Evolutionary conservation across 163 green algal species (phyloP).

Genomic region (Scenedesmus sp.): DNA sequence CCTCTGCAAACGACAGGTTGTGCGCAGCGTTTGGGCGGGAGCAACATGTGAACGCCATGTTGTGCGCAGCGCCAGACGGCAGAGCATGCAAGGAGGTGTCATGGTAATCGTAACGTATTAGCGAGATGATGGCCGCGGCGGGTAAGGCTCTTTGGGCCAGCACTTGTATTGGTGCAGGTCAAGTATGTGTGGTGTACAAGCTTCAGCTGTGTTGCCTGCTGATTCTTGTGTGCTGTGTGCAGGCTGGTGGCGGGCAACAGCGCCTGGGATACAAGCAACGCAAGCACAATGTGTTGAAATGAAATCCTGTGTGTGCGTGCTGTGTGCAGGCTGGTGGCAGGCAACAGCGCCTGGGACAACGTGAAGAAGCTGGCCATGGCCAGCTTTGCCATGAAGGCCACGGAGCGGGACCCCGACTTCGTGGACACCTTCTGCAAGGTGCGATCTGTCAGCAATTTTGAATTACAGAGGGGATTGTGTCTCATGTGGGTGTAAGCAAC

Average conservation of each 20-base stretch:
- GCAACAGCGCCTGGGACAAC: constrained; percentile 80
- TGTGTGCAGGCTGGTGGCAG: constrained; percentile 52
- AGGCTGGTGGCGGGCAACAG: constrained; percentile 61
- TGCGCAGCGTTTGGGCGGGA: too few relatives aligned
- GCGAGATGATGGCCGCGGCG: too few relatives aligned
- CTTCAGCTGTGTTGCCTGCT: too few relatives aligned
- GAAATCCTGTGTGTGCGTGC: not conserved
- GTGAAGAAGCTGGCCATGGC: constrained; percentile 86
- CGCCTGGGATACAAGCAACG: constrained; percentile 83
- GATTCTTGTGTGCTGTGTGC: not conserved
- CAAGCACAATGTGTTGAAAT: constrained; percentile 7
- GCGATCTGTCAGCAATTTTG: not conserved
- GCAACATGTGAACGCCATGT: too few relatives aligned
- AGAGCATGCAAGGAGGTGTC: too few relatives aligned
- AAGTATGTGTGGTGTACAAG: too few relatives aligned
- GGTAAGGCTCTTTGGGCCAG: too few relatives aligned
- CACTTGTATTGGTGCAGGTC: too few relatives aligned
- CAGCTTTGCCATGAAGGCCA: constrained; percentile 84
- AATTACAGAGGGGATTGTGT: not conserved
- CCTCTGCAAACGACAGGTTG: not conserved
- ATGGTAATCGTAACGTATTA: too few relatives aligned
- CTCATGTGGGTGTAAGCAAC: too few relatives aligned
- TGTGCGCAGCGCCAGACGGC: too few relatives aligned
- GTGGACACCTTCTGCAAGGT: constrained; percentile 29
- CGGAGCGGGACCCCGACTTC: constrained; percentile 87